Base-by-base conservation (phyloP, 495 filamentous ascomycete genomes). In the Xylaria castorea region DNA sequence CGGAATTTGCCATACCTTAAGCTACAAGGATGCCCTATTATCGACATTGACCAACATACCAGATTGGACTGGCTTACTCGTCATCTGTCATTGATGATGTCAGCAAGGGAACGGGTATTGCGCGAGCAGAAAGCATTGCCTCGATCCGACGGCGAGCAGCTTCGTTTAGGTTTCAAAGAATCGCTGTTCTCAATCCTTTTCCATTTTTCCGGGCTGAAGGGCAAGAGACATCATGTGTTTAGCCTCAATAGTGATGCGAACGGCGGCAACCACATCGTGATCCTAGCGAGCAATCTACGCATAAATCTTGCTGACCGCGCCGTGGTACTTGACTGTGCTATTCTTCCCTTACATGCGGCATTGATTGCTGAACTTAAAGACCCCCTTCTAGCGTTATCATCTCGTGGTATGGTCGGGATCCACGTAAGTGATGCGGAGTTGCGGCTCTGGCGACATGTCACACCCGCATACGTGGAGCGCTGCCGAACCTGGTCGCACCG, bases 291-390 rank as follows among this genome's bases (percentile, higher is more conserved):
- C 16, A 60, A 25, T 34, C 55, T 80, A 14, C 61, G 64, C n/a
- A 58, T 77, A 30, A 75, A 80, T 64, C 55, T 81, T 18, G 66
- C 70, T 12, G 73, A 81, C 51, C 78, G 71, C 22, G 76, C 75
- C 22, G 74, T 80, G 14, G 74, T 83, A 0, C 74, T 84, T n/a
- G 82, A 83, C 61, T 72, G 67, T 2, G 80, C 78, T 20, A 72
- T 84, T 6, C 55, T 84, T 12, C 80, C 81, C 5, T 66, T 84
- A 50, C n/a, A 36, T 16, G 11, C 3, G 0, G 20, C n/a, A 8
- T 4, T 46, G 25, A 16, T 32, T 11, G 12, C 22, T 16, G 22
- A 6, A 1, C 4, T 53, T 12, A 12, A 2, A 36, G 6, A n/a
- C 1, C 36, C 50, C 42, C 5, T 48, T 2, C 9, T 3, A 16